Conservation (phyloP, 176 grass and related monocot genomes). For the Oryza rufipogon region DNA sequence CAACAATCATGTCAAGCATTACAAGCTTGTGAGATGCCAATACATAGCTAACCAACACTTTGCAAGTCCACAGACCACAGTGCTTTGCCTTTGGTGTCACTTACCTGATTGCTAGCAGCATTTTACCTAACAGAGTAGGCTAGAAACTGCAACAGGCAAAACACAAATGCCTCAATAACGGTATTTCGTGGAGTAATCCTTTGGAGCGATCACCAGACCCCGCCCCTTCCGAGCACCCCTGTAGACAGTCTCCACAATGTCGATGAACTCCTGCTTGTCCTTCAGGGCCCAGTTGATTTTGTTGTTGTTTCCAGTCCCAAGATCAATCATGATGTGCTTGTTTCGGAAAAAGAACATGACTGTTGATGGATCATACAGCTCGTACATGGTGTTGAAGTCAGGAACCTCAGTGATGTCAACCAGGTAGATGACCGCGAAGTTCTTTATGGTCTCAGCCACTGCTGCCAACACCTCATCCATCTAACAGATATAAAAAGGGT, state of each 20-base stretch:
- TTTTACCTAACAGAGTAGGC: background rate
- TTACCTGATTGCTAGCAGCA: background rate
- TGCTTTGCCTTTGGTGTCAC: background rate
- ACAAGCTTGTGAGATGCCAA: background rate
- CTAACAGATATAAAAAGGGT: slow-evolving; percentile 3
- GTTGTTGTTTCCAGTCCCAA: slow-evolving; percentile 94
- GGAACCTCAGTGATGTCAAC: slow-evolving; percentile 88
- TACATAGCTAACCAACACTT: background rate
- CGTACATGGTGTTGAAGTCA: slow-evolving; percentile 95
- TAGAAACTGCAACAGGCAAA: background rate
- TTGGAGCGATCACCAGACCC: slow-evolving; percentile 81
- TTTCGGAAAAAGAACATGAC: slow-evolving; percentile 99
- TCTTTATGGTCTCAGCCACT: slow-evolving; percentile 89
- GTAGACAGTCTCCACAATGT: slow-evolving; percentile 92
- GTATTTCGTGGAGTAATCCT: slow-evolving; percentile 94
- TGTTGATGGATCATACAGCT: slow-evolving; percentile 83
- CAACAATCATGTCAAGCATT: background rate
- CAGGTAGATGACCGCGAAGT: slow-evolving; percentile 83
- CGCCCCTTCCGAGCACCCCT: slow-evolving; percentile 83
- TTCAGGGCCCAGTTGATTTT: slow-evolving; percentile 96
- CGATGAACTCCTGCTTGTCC: slow-evolving; percentile 92
- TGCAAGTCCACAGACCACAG: background rate
- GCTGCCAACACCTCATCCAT: slow-evolving; percentile 23
- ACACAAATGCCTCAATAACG: slow-evolving; percentile 52
- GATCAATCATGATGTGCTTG: slow-evolving; percentile 99